Conservation (phyloP, 352 stramenopile genomes). For the Phytophthora boehmeriae region DNA sequence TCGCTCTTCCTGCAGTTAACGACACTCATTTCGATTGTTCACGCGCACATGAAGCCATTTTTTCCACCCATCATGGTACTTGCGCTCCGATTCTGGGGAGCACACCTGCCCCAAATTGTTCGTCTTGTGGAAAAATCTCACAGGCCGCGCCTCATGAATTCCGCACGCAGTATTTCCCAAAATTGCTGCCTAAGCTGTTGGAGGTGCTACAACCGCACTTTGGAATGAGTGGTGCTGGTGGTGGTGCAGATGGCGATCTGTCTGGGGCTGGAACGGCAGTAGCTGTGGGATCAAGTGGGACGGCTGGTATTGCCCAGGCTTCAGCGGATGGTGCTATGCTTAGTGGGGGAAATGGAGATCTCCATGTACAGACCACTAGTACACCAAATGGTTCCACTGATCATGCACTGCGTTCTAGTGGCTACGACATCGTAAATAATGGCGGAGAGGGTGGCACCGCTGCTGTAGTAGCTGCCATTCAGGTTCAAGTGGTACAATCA, state of each 20-base stretch:
- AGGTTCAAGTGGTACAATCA: constrained; percentile 87
- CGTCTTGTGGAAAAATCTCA: constrained; percentile 93
- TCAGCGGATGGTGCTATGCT: constrained; percentile 19
- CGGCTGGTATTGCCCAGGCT: constrained; percentile 7
- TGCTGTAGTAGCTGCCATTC: constrained; percentile 44
- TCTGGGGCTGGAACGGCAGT: constrained; percentile 11
- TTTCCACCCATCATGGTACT: constrained; percentile 97
- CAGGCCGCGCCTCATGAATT: constrained; percentile 82
- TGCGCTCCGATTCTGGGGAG: constrained; percentile 96
- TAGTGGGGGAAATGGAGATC: constrained; percentile 20
- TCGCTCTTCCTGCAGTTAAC: constrained; percentile 97
- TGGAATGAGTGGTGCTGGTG: constrained; percentile 69
- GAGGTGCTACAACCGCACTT: constrained; percentile 84
- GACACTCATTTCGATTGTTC: constrained; percentile 95
- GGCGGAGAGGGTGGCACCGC: constrained; percentile 20
- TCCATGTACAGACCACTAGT: constrained; percentile 16
- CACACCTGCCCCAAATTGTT: constrained; percentile 96
- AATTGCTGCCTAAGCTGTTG: constrained; percentile 89
- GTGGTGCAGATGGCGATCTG: constrained; percentile 42
- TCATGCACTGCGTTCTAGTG: constrained; percentile 23
- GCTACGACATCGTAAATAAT: constrained; percentile 38
- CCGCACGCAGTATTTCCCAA: constrained; percentile 83
- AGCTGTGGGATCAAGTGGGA: constrained; percentile 36
- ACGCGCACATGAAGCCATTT: constrained; percentile 96
- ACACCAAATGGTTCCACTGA: constrained; percentile 22